Evolutionary conservation across 768 basidiomycete genomes (phyloP), one percentile per base, ranked within the genome.

Genomic region (Kwoniella sp.): DNA sequence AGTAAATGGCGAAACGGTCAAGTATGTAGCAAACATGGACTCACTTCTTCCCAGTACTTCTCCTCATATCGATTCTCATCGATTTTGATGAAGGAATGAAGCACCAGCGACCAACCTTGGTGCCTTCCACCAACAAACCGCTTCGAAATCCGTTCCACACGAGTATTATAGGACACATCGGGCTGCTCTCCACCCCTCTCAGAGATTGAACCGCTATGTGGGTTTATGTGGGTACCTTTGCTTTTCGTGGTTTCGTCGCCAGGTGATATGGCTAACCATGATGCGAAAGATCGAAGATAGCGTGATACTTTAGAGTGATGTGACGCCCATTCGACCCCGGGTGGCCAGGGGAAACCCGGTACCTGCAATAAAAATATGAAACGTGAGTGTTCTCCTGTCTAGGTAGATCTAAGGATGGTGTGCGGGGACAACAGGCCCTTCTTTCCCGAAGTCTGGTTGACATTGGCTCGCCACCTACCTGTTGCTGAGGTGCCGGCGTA

Each of bases 111-210:
- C 51, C 64, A 57, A 13, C 61, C 30, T 21, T 29, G 47, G 17
- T 62, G 51, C n/a, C 48, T 25, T 1, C 53, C 52, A 10, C 25
- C 48, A 17, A 50, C 47, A 5, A 26, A 58, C 49, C 62, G 60
- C 36, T 84, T 85, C 61, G 83, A 79, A 33, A 83, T 72, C 8
- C 68, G 75, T 55, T 85, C 83, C 6, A 85, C 83, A 13, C 83
- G 82, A 0, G 84, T 84, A 69, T 83, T 83, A 71, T 83, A 85
- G 1, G 81, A 79, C 2, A 67, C 46, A 9, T 52, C 57, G 7
- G 50, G 19, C n/a, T n/a, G n/a, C n/a, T n/a, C n/a, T n/a, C n/a
- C n/a, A 5, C 33, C 33, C 33, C 7, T 33, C 33, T 33, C 33
- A 33, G 40, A 19, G 17, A 15, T 44, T 15, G 4, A 15, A 10